Evolutionary conservation across 495 filamentous ascomycete genomes (phyloP).

Genomic region (Aspergillus ostianus): DNA sequence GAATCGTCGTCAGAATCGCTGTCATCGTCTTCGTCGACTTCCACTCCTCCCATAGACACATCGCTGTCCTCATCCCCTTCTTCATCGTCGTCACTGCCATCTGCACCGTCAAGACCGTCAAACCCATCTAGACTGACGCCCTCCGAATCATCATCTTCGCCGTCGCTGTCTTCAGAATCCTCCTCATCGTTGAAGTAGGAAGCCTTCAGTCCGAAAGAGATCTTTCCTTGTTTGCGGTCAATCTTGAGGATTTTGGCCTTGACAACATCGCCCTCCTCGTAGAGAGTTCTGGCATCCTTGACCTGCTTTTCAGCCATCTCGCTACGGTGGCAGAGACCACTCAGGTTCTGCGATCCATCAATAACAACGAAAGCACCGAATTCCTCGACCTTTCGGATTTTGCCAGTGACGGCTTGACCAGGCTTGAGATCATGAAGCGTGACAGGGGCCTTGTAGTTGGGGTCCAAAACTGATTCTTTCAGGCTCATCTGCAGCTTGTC

Average conservation of each 20-base stretch:
- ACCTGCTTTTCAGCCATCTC: slow-evolving; percentile 83
- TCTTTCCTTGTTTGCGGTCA: slow-evolving; percentile 65
- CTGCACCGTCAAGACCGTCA: slow-evolving; percentile 46
- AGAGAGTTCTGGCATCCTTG: slow-evolving; percentile 76
- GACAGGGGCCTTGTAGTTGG: slow-evolving; percentile 67
- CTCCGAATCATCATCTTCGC: slow-evolving; percentile 46
- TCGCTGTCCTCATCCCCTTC: slow-evolving; percentile 48
- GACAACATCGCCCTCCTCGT: slow-evolving; percentile 82
- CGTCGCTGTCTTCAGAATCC: slow-evolving; percentile 53
- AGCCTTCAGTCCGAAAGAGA: slow-evolving; percentile 89
- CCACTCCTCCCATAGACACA: slow-evolving; percentile 48
- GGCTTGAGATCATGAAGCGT: slow-evolving; percentile 69
- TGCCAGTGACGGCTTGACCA: slow-evolving; percentile 82
- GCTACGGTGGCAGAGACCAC: slow-evolving; percentile 85
- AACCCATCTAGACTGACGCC: slow-evolving; percentile 45
- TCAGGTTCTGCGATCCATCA: slow-evolving; percentile 79
- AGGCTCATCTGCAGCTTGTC: slow-evolving; percentile 80
- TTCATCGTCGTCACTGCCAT: slow-evolving; percentile 32
- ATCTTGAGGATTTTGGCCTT: slow-evolving; percentile 86
- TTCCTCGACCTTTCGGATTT: slow-evolving; percentile 86
- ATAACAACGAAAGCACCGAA: slow-evolving; percentile 93
- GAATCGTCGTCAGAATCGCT: slow-evolving; percentile 39
- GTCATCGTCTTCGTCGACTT: slow-evolving; percentile 52
- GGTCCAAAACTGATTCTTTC: slow-evolving; percentile 78
- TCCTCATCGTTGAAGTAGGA: slow-evolving; percentile 78